These are phyloP conservation scores for Purpureocillium takamizusanense DNA, from an alignment of 2,329 filamentous ascomycete genomes.

Conservation along the genomic window DNA sequence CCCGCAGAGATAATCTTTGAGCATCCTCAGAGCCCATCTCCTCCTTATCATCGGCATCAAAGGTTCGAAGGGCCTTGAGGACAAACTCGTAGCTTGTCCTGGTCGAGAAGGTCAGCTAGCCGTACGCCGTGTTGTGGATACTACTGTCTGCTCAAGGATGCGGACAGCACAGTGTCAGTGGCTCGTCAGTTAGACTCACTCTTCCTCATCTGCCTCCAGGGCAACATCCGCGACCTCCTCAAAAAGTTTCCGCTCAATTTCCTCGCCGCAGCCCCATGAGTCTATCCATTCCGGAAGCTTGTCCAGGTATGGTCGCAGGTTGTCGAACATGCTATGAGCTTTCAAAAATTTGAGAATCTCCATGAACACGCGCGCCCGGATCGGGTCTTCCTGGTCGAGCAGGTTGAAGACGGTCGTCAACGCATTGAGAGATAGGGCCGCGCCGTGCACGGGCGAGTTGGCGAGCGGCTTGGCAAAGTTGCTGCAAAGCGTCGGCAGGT, in stretches of 20 bases:
- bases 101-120: background rate
- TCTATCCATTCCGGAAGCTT: constrained; percentile 75
- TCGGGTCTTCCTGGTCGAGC: constrained; percentile 63
- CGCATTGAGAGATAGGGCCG: constrained; percentile 78
- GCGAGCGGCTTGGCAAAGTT: constrained; percentile 83
- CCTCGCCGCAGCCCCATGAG: constrained; percentile 73
- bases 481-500: constrained; percentile 79
- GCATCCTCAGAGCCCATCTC: constrained; percentile 51
- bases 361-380: constrained; percentile 84
- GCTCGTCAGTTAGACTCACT: constrained; percentile 40
- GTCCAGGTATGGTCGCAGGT: constrained; percentile 73
- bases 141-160: no score
- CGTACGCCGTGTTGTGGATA: no score
- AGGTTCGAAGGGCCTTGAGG: constrained; percentile 52
- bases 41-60: constrained; percentile 45
- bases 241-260: constrained; percentile 78
- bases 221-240: constrained; percentile 76
- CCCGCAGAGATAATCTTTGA: constrained; percentile 49
- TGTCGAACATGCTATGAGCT: constrained; percentile 67
- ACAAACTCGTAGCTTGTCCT: constrained; percentile 60
- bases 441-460: constrained; percentile 76
- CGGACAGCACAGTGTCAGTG: background rate
- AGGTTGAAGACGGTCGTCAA: constrained; percentile 97
- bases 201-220: constrained; percentile 64
- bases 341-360: constrained; percentile 80